Percentiles rank a stretch among this genome's conserved stretches.
These are phyloP conservation scores for Ogataea paradorogensis DNA, from an alignment of 805 yeast genomes.

Conservation along the genomic window DNA sequence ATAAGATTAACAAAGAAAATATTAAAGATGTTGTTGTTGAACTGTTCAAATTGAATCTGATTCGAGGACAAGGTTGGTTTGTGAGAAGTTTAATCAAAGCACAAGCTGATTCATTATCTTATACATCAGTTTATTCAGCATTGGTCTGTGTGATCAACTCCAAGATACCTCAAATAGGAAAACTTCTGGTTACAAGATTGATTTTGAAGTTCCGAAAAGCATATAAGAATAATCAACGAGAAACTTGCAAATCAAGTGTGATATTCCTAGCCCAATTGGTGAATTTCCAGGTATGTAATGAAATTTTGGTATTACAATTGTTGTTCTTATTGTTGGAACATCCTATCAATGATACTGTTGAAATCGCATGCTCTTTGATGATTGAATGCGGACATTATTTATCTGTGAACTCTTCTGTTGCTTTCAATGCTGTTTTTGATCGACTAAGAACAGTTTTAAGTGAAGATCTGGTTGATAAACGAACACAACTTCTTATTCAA, in stretches of 20 bases:
- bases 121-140: slow-evolving; percentile 53
- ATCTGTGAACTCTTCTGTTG: slow-evolving; percentile 34
- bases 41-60: slow-evolving; percentile 55
- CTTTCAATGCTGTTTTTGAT: slow-evolving; percentile 47
- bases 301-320: slow-evolving; percentile 51
- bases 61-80: slow-evolving; percentile 59
- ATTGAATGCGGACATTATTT: slow-evolving; percentile 52
- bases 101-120: slow-evolving; percentile 39
- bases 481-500: slow-evolving; percentile 47
- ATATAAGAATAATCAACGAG: slow-evolving; percentile 45
- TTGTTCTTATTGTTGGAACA: slow-evolving; percentile 43
- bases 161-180: slow-evolving; percentile 68
- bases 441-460: slow-evolving; percentile 59
- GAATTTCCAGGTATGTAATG: slow-evolving; percentile 60
- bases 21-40: slow-evolving; percentile 46
- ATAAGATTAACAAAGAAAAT: slow-evolving; percentile 44
- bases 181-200: slow-evolving; percentile 49
- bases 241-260: slow-evolving; percentile 40
- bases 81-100: slow-evolving; percentile 56
- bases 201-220: slow-evolving; percentile 57
- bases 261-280: slow-evolving; percentile 60
- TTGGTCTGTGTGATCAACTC: slow-evolving; percentile 60
- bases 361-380: slow-evolving; percentile 50
- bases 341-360: slow-evolving; percentile 53
- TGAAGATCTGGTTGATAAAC: slow-evolving; percentile 44